Evolutionary conservation across 2,329 filamentous ascomycete species (phyloP).

Genomic region (Pseudogymnoascus sp.): DNA sequence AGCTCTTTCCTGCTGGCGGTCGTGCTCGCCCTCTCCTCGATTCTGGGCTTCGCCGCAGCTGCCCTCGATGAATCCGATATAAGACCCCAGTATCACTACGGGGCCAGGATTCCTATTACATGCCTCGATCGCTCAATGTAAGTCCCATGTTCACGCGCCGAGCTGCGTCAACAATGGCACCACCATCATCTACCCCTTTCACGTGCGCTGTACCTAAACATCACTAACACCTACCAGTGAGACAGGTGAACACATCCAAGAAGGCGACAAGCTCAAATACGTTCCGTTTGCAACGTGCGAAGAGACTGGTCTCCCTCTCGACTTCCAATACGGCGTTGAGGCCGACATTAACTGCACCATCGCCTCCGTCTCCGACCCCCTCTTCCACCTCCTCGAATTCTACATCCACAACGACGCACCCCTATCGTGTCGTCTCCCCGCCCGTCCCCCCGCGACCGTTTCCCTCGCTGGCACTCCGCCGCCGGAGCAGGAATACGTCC

Average conservation of each 20-base stretch:
- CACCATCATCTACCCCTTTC: neutral
- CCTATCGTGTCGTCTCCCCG: conserved; percentile 79
- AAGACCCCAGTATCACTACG: conserved; percentile 54
- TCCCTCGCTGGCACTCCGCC: conserved; percentile 39
- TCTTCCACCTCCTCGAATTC: conserved; percentile 90
- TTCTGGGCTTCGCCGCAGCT: neutral
- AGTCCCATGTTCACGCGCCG: conserved; percentile 29
- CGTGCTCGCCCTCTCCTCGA: conserved; percentile 8
- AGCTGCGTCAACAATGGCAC: neutral
- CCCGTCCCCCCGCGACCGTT: conserved; percentile 55
- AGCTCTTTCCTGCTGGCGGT: conserved; percentile 9
- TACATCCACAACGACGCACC: conserved; percentile 97
- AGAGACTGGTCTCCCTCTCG: conserved; percentile 74
- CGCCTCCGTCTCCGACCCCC: conserved; percentile 64
- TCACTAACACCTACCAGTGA: conserved; percentile 45
- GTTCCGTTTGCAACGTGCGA: conserved; percentile 85
- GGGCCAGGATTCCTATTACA: conserved; percentile 59
- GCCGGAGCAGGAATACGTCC: conserved; percentile 59
- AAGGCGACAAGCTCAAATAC: conserved; percentile 80
- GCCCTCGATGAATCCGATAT: neutral
- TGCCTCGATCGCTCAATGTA: conserved; percentile 69
- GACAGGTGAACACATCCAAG: conserved; percentile 82
- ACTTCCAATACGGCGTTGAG: conserved; percentile 79
- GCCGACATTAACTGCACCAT: conserved; percentile 78
- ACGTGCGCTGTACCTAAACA: neutral